These are phyloP conservation scores for Gautieria morchelliformis DNA, from an alignment of 768 basidiomycete genomes.

Conservation along the genomic window DNA sequence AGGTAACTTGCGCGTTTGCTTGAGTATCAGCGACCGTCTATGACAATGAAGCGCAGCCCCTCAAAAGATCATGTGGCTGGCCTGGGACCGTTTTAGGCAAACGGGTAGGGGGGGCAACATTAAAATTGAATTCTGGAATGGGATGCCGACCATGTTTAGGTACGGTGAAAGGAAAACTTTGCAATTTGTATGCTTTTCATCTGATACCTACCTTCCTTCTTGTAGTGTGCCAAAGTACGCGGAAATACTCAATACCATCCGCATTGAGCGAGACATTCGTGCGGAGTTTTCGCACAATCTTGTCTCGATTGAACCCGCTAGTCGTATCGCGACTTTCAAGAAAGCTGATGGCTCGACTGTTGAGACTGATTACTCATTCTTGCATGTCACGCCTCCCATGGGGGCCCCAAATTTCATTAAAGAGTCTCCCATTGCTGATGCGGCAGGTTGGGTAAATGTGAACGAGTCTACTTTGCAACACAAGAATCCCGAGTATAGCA, in stretches of 20 bases:
- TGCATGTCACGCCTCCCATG: constrained; percentile 91
- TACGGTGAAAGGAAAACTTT: neutral
- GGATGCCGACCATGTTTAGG: constrained; percentile 90
- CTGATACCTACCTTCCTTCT: too few species aligned
- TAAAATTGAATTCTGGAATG: constrained; percentile 73
- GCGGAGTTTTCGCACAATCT: constrained; percentile 80
- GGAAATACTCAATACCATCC: constrained; percentile 70
- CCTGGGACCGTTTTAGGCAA: constrained; percentile 69
- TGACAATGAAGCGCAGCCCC: constrained; percentile 39
- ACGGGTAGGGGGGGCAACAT: constrained; percentile 50
- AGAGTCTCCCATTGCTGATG: constrained; percentile 66
- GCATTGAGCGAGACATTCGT: constrained; percentile 71
- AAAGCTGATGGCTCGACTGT: constrained; percentile 59
- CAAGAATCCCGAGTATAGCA: constrained; percentile 65
- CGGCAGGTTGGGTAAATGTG: constrained; percentile 84
- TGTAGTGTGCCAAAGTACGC: constrained; percentile 84
- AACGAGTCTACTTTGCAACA: constrained; percentile 75
- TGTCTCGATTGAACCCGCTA: constrained; percentile 56
- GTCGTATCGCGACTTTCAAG: constrained; percentile 79
- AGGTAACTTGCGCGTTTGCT: constrained; percentile 33
- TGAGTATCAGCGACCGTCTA: neutral
- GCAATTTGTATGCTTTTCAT: neutral
- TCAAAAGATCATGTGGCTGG: constrained; percentile 97
- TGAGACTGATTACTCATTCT: constrained; percentile 67
- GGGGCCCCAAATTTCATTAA: constrained; percentile 79